Conservation (phyloP, 331 rosid genomes). For the Acacia pycnantha region DNA sequence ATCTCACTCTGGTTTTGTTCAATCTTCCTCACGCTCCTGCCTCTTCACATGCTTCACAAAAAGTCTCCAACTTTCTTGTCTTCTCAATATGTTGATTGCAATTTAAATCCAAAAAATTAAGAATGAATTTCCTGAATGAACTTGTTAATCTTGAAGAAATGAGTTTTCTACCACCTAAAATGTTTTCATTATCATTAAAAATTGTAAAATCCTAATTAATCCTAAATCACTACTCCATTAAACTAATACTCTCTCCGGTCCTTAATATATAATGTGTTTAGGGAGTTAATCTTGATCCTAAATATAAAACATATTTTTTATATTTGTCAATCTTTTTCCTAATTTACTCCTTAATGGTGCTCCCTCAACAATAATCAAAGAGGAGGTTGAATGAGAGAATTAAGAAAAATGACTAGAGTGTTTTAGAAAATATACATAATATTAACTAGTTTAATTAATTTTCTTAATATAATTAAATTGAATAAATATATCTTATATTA, state of each 20-base stretch:
- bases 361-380: no score
- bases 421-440: no score
- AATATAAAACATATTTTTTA: no score
- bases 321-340: no score
- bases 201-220: background rate
- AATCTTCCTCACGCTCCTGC: background rate
- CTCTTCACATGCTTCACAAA: background rate
- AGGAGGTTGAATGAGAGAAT: fast-evolving
- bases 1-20: conserved; percentile 25
- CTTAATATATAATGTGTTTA: no score
- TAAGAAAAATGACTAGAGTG: no score
- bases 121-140: background rate
- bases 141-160: background rate
- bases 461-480: no score
- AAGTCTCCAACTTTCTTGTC: conserved; percentile 2
- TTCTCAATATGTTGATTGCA: conserved; percentile 22
- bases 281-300: no score
- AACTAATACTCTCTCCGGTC: background rate
- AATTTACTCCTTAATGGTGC: no score
- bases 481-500: no score
- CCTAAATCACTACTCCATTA: background rate
- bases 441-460: no score
- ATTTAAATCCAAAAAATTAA: background rate
- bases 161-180: background rate
- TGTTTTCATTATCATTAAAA: no score